phyloP scores from a whole-genome alignment of 1,284 basidiomycete species.

The Sanghuangporus sanghuang region DNA sequence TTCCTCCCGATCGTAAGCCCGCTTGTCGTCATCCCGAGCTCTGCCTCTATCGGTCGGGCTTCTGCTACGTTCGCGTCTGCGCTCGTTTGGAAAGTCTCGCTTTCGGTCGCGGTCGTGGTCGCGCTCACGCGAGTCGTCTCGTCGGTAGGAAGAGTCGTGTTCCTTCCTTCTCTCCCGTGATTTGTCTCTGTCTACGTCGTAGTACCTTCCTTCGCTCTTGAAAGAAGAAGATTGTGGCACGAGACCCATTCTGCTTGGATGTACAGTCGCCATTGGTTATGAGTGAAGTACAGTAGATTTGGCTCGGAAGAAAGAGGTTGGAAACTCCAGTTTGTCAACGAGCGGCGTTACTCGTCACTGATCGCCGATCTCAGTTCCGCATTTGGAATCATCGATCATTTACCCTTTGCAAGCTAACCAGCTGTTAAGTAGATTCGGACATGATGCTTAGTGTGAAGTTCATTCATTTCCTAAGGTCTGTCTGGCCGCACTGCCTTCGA shows the following conservation, averaged over 20 bases:
- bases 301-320: background rate
- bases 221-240: constrained; percentile 36
- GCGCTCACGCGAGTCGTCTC: constrained; percentile 16
- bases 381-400: background rate
- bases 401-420: background rate
- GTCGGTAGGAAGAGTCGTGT: constrained; percentile 9
- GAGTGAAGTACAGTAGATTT: background rate
- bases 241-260: constrained; percentile 56
- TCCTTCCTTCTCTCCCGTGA: background rate
- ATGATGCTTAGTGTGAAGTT: too few relatives aligned
- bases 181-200: constrained; percentile 24
- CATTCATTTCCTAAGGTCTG: too few relatives aligned
- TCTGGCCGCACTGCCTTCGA: too few relatives aligned
- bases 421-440: too few relatives aligned
- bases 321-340: background rate
- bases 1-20: background rate
- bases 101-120: background rate
- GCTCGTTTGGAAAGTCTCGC: background rate
- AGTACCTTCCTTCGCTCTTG: constrained; percentile 10
- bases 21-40: background rate
- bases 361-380: background rate
- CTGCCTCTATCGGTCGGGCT: background rate
- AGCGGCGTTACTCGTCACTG: background rate
- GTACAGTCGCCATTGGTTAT: constrained; percentile 50
- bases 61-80: background rate